These are phyloP conservation scores for Colletotrichum sp. DNA, from an alignment of 2,329 filamentous ascomycete species.

Conservation along the genomic window DNA sequence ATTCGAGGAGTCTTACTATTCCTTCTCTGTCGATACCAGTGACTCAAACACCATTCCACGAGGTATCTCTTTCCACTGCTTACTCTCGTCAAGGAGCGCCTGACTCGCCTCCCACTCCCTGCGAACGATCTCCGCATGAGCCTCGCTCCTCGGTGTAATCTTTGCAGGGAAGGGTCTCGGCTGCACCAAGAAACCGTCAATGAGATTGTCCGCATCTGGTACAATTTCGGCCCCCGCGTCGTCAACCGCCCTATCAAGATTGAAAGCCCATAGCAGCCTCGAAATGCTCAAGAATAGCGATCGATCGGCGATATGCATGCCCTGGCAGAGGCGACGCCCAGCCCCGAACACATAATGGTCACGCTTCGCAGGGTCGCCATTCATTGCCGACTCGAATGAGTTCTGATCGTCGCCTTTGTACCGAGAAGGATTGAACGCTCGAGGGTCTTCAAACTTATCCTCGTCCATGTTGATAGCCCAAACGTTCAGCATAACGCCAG, in stretches of 20 bases:
- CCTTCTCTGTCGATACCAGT: not conserved
- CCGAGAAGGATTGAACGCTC: slow-evolving; percentile 46
- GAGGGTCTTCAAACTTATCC: slow-evolving; percentile 42
- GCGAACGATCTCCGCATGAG: not conserved
- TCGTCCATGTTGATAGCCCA: slow-evolving; percentile 53
- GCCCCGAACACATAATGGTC: slow-evolving; percentile 35
- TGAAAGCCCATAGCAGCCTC: slow-evolving; percentile 59
- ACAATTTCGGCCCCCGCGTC: slow-evolving; percentile 28
- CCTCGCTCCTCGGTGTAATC: slow-evolving; percentile 8
- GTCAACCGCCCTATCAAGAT: slow-evolving; percentile 32
- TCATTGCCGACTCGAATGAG: slow-evolving; percentile 7
- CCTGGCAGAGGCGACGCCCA: slow-evolving; percentile 25
- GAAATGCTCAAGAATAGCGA: slow-evolving; percentile 52
- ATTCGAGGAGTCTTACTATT: not conserved
- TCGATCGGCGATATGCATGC: slow-evolving; percentile 55
- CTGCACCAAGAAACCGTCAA: not conserved
- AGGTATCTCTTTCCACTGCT: slow-evolving; percentile 7
- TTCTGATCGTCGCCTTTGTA: slow-evolving; percentile 31
- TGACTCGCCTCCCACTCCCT: not conserved
- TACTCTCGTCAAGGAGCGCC: not conserved
- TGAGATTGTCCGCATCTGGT: slow-evolving; percentile 33
- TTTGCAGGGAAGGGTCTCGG: slow-evolving; percentile 7
- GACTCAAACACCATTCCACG: not conserved
- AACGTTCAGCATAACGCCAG: slow-evolving; percentile 25
- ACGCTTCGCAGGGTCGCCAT: slow-evolving; percentile 39